Evolutionary conservation across 805 yeast genomes (phyloP).

Genomic region (Torulaspora microellipsoides): DNA sequence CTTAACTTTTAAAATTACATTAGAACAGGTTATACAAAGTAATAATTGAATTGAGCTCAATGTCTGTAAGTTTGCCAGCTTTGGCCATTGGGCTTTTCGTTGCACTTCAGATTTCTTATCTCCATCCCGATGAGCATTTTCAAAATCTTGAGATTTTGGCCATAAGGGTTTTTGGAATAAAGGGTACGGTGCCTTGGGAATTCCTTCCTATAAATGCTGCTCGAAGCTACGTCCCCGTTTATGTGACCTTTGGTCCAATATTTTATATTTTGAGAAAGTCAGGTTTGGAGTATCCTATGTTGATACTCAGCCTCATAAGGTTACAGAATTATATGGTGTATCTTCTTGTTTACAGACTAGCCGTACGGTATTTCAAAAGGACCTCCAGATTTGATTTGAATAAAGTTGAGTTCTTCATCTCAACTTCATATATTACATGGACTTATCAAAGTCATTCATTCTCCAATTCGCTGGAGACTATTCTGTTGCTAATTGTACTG

Average conservation of each 20-base stretch:
- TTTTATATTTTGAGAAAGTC: conserved; percentile 19
- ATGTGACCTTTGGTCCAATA: conserved; percentile 66
- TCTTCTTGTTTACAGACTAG: conserved; percentile 38
- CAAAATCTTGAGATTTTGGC: conserved; percentile 76
- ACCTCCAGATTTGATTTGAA: conserved; percentile 46
- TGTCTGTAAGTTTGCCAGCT: background rate
- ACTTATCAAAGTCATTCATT: conserved; percentile 82
- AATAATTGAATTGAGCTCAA: too few relatives aligned
- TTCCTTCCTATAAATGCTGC: conserved; percentile 47
- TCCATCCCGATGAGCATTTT: conserved; percentile 97
- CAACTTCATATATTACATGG: conserved; percentile 65
- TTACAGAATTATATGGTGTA: conserved; percentile 41
- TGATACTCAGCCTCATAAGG: conserved; percentile 51
- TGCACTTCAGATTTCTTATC: conserved; percentile 70
- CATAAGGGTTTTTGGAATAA: conserved; percentile 6
- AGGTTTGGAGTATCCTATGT: conserved; percentile 38
- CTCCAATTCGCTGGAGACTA: conserved; percentile 79
- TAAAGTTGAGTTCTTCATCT: conserved; percentile 31
- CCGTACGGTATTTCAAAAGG: conserved; percentile 43
- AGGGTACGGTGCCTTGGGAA: conserved; percentile 72
- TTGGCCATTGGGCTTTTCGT: conserved; percentile 40
- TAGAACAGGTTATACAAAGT: too few relatives aligned
- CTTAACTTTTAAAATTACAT: too few relatives aligned
- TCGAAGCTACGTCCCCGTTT: conserved; percentile 66
- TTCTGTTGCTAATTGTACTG: conserved; percentile 39